These are phyloP conservation scores for Picocystis salinarum DNA, from an alignment of 139 green algal genomes.

Conservation along the genomic window DNA sequence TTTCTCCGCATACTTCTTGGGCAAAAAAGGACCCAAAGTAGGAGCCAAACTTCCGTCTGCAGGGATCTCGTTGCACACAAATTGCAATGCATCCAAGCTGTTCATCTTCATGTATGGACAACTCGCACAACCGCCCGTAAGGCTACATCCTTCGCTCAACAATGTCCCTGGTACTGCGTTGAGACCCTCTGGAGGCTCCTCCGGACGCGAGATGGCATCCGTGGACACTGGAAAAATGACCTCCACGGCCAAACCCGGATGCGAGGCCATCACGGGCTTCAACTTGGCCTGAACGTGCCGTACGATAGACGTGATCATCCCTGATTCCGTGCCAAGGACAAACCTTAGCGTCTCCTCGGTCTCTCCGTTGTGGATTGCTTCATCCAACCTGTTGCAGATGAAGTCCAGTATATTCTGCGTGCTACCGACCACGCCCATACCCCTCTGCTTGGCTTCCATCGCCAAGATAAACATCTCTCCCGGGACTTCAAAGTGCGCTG, in stretches of 20 bases:
- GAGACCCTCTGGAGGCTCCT: constrained; percentile 1
- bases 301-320: constrained; percentile 96
- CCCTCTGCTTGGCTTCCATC: constrained; percentile 59
- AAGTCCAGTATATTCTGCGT: constrained; percentile 96
- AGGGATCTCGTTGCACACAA: constrained; percentile 21
- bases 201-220: constrained; percentile 34
- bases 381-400: constrained; percentile 49
- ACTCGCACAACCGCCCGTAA: constrained; percentile 79
- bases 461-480: constrained; percentile 85
- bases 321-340: constrained; percentile 89
- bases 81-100: constrained; percentile 25
- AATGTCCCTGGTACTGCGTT: constrained; percentile 25
- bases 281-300: constrained; percentile 50
- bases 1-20: constrained; percentile 31
- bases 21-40: constrained; percentile 47
- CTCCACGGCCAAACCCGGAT: constrained; percentile 38
- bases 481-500: constrained; percentile 93
- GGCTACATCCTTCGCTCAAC: constrained; percentile 73
- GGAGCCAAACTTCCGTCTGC: constrained; percentile 23
- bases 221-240: constrained; percentile 86
- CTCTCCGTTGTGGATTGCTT: constrained; percentile 27
- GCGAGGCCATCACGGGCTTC: neutral
- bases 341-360: constrained; percentile 60
- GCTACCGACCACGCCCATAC: constrained; percentile 82
- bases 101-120: constrained; percentile 99